Percentiles rank a stretch among this genome's conserved stretches.
phyloP scores from a whole-genome alignment of 371 early-diverging fungal species.

The Apophysomyces ossiformis region DNA sequence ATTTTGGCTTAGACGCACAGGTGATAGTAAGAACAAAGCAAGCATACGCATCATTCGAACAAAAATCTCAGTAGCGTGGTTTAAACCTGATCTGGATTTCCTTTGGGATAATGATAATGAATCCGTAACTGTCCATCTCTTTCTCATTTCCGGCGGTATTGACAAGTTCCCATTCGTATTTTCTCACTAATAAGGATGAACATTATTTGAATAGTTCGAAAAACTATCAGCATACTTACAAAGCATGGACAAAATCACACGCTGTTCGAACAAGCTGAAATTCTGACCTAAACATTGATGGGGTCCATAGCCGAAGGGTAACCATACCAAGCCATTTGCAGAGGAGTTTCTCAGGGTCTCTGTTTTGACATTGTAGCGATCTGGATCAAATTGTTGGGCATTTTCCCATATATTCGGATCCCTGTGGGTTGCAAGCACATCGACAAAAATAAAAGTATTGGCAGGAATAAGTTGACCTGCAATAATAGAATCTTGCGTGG shows the following conservation, averaged over 20 bases:
- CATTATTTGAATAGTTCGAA: not conserved
- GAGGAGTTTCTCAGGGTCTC: conserved; percentile 25
- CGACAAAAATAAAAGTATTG: conserved; percentile 7
- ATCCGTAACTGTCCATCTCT: not conserved
- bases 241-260: conserved; percentile 44
- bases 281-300: conserved; percentile 56
- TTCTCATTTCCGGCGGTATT: conserved; percentile 16
- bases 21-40: not conserved
- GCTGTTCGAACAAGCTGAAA: conserved; percentile 52
- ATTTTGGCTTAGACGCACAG: too few relatives aligned
- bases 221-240: conserved; percentile 12
- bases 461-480: conserved; percentile 19
- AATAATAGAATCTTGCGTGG: conserved; percentile 16
- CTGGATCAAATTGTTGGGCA: conserved; percentile 23
- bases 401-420: conserved; percentile 20
- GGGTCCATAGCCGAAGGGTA: conserved; percentile 20
- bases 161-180: conserved; percentile 20
- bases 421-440: conserved; percentile 20
- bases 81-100: conserved; percentile 4
- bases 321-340: conserved; percentile 10
- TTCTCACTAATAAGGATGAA: conserved; percentile 16
- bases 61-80: not conserved
- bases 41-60: not conserved
- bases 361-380: conserved; percentile 18
- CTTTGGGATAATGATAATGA: conserved; percentile 3